Base-by-base conservation (phyloP, 768 basidiomycete genomes). In the Dentipellis sp. region DNA sequence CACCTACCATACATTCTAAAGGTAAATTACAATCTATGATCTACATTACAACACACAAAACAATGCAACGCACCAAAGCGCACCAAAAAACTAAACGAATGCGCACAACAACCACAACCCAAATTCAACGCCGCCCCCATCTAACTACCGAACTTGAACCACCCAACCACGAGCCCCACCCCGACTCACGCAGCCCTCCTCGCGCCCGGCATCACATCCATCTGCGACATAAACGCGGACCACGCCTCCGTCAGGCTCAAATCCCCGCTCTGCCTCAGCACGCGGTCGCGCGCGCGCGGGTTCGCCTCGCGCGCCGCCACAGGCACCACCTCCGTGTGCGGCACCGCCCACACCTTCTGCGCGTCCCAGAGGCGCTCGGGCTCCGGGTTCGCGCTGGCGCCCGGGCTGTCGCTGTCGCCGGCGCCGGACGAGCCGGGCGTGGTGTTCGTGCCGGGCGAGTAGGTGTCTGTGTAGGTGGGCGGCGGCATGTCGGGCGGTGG, bases 191-290 rank as follows among this genome's bases (percentile, higher is more conserved):
- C 6, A 29, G 23, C 11, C 36, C 34, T 37, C 51, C 34, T 29
- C 49, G 21, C 11, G 21, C 42, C 42, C n/a, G 49, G 49, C 49
- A 50, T 29, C 3, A 49, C 38, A 46, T 54, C 56, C 55, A 56
- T 62, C 46, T 56, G 57, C 21, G 36, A 48, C 42, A 60, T 48
- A 39, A 56, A 53, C 35, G 58, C 56, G 10, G 53, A 55, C 58
- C 58, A 53, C 14, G 58, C 60, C 8, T 59, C 58, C 11, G 55
- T 54, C 51, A 56, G 58, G 14, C 55, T 54, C 49, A 61, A 58
- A 48, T 39, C 37, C 2, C 59, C 59, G 5, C 59, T 58, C 54
- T 60, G 59, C 21, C 56, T 39, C 19, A 60, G 22, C 45, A 60
- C 56, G 22, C 45, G 56, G 50, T 60, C 57, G 6, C 29, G 45